Base-by-base conservation (phyloP, 768 basidiomycete species). In the Leccinum broughii region DNA sequence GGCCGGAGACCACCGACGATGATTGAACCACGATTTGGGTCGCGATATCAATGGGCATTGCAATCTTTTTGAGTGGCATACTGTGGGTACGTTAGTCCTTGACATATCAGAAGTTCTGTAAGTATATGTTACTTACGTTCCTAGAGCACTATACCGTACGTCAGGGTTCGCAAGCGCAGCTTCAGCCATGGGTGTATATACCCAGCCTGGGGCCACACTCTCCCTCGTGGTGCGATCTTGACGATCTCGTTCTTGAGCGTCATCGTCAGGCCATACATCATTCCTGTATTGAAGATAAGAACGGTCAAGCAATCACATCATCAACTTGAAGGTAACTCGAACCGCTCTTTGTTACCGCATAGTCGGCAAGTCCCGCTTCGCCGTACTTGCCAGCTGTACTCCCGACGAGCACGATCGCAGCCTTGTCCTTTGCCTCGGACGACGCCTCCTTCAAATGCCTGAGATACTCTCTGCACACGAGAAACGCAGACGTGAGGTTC, bases 181-280 rank as follows among this genome's bases (percentile, higher is more conserved):
- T 58, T 80, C 81, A 0, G 83, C 85, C 83, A 86, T 86, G 2
- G 84, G 82, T 57, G 88, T 90, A 54, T 70, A 77, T 1, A 85
- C 82, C 84, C 84, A 88, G 3, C 87, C 87, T 10, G 88, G 89
- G 0, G 81, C 85, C 17, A 90, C 77, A 89, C 87, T 32, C 88
- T 77, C 3, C 81, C 89, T 58, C 74, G 78, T 0, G 88, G 85
- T 0, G 88, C 87, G 57, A 89, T 81, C 70, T 83, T 83, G 41
- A 90, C 88, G 55, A 90, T 89, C 71, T 90, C 89, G 66, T 90
- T 90, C 75, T 90, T 90, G 63, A 90, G 78, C 3, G 83, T 78
- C 62, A 85, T 72, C 13, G 81, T 81, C 28, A 90, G 68, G 4
- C 88, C 89, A 63, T 88, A 87, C 87, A 88, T 88, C 75, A 88